Percentiles rank a stretch among this genome's conserved stretches.
phyloP scores from a whole-genome alignment of 225 moss, liverwort and hornwort species.

The Straminergon stramineum region DNA sequence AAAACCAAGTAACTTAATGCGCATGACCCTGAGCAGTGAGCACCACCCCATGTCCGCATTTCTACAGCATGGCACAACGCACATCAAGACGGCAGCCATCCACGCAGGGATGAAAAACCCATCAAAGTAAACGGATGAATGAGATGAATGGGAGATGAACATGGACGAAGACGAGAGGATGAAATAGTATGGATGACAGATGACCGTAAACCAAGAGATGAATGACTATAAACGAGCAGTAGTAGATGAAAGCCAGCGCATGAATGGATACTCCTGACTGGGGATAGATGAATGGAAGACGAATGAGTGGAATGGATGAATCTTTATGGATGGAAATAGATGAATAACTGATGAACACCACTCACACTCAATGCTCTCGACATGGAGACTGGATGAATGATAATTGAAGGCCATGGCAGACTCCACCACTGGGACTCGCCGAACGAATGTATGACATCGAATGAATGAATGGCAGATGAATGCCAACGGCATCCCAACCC shows the following conservation, averaged over 20 bases:
- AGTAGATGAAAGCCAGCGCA: not conserved
- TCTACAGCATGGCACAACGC: not conserved
- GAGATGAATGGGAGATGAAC: not conserved
- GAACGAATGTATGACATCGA: not conserved
- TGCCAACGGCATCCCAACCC: not conserved
- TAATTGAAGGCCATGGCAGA: not conserved
- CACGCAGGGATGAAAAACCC: not conserved
- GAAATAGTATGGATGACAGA: not conserved
- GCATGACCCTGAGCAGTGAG: not conserved
- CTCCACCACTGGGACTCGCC: not conserved
- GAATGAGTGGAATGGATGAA: not conserved
- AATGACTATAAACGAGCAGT: not conserved
- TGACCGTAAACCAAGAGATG: too few species aligned
- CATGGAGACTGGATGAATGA: not conserved
- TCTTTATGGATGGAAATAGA: rapidly evolving
- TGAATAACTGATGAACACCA: not conserved
- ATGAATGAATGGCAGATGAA: not conserved
- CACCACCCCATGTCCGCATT: not conserved
- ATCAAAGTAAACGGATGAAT: not conserved
- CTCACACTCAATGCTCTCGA: not conserved
- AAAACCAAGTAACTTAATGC: not conserved
- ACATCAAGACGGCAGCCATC: not conserved
- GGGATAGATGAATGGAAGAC: not conserved
- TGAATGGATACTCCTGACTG: not conserved
- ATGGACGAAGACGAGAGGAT: not conserved